Conservation (phyloP, 192 early-diverging fungal genomes). For the Coemansia sp. region DNA sequence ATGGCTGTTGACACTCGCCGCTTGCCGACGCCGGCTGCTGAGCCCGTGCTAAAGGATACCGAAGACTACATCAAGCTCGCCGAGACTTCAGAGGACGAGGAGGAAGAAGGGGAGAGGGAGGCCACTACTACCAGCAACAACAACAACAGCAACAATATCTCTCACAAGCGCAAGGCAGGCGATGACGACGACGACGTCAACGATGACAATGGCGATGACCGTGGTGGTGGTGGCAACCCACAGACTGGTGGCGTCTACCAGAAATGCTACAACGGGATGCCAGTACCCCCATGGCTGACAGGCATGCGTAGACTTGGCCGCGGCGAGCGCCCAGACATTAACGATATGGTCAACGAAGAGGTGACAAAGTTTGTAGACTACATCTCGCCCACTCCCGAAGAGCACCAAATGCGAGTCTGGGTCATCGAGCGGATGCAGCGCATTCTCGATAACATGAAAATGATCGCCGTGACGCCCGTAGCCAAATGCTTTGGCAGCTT, state of each 20-base stretch:
- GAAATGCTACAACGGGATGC: slow-evolving; percentile 47
- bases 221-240: too few species aligned
- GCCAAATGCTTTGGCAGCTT: slow-evolving; percentile 85
- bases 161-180: slow-evolving; percentile 12
- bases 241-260: slow-evolving; percentile 4
- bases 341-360: slow-evolving; percentile 63
- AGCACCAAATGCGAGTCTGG: slow-evolving; percentile 74
- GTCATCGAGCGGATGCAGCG: slow-evolving; percentile 68
- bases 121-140: neutral
- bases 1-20: neutral
- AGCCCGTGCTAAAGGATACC: neutral
- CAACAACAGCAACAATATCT: too few species aligned
- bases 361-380: slow-evolving; percentile 77
- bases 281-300: slow-evolving; percentile 52
- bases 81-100: slow-evolving; percentile 12
- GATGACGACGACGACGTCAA: slow-evolving; percentile 7
- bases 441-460: slow-evolving; percentile 38
- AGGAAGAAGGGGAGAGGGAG: neutral
- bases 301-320: slow-evolving; percentile 30
- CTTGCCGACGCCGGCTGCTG: too few species aligned
- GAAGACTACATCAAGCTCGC: slow-evolving; percentile 38
- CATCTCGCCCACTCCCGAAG: slow-evolving; percentile 80
- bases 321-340: slow-evolving; percentile 44
- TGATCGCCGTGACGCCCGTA: slow-evolving; percentile 25
- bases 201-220: slow-evolving; percentile 11